phyloP scores from a whole-genome alignment of 495 filamentous ascomycete genomes.

The Darksidea phi region DNA sequence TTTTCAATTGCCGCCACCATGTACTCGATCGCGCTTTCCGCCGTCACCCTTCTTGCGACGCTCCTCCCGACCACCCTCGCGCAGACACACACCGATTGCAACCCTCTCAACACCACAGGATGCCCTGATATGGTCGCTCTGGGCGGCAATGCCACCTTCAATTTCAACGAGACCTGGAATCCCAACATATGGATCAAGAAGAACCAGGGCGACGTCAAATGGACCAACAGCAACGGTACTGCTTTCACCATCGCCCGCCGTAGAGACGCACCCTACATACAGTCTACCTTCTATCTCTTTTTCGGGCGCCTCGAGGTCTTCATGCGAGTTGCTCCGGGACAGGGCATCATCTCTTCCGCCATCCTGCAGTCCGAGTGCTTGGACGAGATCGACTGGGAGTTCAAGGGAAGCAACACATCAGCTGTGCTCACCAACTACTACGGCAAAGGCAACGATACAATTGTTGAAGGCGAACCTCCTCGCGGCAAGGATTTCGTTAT shows the following conservation, averaged over 20 bases:
- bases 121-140: constrained; percentile 34
- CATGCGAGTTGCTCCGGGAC: constrained; percentile 30
- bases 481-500: constrained; percentile 23
- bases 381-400: constrained; percentile 40
- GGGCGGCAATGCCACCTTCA: constrained; percentile 34
- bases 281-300: constrained; percentile 31
- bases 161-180: constrained; percentile 30
- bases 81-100: constrained; percentile 38
- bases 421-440: constrained; percentile 30
- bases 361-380: constrained; percentile 33
- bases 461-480: background rate
- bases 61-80: constrained; percentile 32
- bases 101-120: constrained; percentile 33
- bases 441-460: constrained; percentile 33
- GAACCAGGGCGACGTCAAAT: constrained; percentile 25
- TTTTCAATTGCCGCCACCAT: constrained; percentile 17
- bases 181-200: constrained; percentile 27
- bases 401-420: constrained; percentile 27
- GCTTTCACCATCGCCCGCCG: constrained; percentile 16
- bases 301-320: constrained; percentile 28
- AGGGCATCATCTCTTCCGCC: constrained; percentile 30
- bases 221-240: constrained; percentile 14
- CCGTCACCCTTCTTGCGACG: constrained; percentile 15
- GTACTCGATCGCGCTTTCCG: constrained; percentile 13
- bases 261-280: constrained; percentile 26